Evolutionary conservation across 2,329 filamentous ascomycete species (phyloP).

Genomic region (Aspergillus quadrilineatus): DNA sequence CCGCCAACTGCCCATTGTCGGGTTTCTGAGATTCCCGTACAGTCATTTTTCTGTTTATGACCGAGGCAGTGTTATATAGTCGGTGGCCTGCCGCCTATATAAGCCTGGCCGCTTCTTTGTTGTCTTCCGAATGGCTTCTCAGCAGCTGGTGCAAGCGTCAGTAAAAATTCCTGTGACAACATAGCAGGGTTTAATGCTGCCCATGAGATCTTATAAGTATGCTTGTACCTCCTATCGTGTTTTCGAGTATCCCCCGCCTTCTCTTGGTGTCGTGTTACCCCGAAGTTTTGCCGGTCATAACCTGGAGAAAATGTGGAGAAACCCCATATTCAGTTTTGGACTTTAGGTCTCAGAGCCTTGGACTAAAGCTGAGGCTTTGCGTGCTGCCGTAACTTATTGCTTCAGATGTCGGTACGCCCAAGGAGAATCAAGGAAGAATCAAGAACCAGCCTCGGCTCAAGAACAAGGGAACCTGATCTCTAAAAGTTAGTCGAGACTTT

Average conservation of each 20-base stretch:
- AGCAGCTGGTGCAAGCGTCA: not conserved
- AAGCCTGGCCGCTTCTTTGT: not conserved
- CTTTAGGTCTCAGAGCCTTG: too few species aligned
- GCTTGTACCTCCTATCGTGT: not conserved
- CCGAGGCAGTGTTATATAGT: too few species aligned
- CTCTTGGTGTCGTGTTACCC: not conserved
- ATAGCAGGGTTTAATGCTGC: not conserved
- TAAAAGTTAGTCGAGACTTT: not conserved
- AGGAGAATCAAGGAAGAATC: too few species aligned
- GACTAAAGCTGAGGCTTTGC: too few species aligned
- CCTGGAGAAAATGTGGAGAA: not conserved
- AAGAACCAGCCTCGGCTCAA: too few species aligned
- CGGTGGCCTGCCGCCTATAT: constrained; percentile 20
- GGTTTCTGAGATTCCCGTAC: not conserved
- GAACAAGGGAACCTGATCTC: too few species aligned
- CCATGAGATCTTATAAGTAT: not conserved
- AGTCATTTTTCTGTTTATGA: not conserved
- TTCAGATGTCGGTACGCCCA: too few species aligned
- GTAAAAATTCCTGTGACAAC: not conserved
- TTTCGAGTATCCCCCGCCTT: not conserved
- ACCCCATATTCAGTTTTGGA: not conserved
- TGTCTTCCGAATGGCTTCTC: not conserved
- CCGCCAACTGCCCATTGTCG: not conserved
- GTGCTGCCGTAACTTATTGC: too few species aligned
- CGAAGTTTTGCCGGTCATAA: not conserved